Percentiles rank a stretch among this genome's conserved stretches.
Evolutionary conservation across 2,329 filamentous ascomycete genomes (phyloP).

Genomic region (Talaromyces amestolkiae): DNA sequence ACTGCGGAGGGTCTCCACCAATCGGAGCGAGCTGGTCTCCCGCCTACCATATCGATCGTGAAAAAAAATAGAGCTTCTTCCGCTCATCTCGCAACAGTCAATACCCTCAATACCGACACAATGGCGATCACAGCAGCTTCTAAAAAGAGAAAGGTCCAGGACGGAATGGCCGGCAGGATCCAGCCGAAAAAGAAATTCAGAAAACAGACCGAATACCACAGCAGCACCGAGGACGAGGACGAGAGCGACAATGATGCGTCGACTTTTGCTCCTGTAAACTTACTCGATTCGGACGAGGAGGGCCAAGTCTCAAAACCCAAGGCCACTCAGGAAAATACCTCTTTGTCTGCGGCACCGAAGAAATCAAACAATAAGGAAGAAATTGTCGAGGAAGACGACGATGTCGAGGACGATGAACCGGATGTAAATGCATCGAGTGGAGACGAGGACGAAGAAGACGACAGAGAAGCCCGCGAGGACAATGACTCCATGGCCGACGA

Average conservation of each 20-base stretch:
- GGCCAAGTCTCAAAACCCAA: constrained; percentile 19
- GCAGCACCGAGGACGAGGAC: constrained; percentile 58
- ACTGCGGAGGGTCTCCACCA: constrained; percentile 30
- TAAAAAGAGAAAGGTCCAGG: constrained; percentile 60
- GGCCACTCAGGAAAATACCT: background rate
- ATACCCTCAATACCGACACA: background rate
- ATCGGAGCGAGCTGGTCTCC: constrained; percentile 24
- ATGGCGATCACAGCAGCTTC: constrained; percentile 42
- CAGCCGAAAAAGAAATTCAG: constrained; percentile 59
- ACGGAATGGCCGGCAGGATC: constrained; percentile 55
- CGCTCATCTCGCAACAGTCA: constrained; percentile 6
- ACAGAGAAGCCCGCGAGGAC: constrained; percentile 29
- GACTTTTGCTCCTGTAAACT: constrained; percentile 52
- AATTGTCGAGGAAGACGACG: constrained; percentile 31
- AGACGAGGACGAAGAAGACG: constrained; percentile 40
- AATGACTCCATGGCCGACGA: constrained; percentile 1
- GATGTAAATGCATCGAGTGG: constrained; percentile 30
- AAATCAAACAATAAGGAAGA: constrained; percentile 29
- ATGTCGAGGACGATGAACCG: constrained; percentile 43
- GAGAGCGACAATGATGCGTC: constrained; percentile 36
- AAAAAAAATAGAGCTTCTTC: constrained; percentile 22
- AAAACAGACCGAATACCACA: constrained; percentile 64
- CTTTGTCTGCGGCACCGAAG: constrained; percentile 16
- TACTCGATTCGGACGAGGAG: constrained; percentile 48
- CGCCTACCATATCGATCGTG: constrained; percentile 20